Evolutionary conservation across 257 asterid genomes (phyloP).

Genomic region (Verbena officinalis): DNA sequence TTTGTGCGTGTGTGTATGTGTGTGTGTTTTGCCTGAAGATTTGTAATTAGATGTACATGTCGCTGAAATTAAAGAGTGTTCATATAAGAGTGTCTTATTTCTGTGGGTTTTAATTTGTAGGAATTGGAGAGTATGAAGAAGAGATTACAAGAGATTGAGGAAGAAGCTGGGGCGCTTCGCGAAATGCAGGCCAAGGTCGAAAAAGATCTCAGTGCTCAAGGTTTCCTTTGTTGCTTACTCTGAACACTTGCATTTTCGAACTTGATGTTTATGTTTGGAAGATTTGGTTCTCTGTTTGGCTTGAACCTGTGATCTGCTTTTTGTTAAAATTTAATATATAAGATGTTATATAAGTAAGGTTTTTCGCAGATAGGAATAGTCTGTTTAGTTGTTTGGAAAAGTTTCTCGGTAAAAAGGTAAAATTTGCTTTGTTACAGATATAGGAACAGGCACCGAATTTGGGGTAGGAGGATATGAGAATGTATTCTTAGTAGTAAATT

Average conservation of each 20-base stretch:
- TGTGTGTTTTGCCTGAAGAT: background rate
- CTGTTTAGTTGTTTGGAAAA: background rate
- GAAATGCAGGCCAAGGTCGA: slow-evolving; percentile 70
- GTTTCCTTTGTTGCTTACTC: slow-evolving; percentile 32
- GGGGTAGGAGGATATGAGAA: slow-evolving; percentile 3
- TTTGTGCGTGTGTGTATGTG: background rate
- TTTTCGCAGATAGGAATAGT: background rate
- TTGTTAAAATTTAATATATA: too few relatives aligned
- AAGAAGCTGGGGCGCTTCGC: slow-evolving; percentile 70
- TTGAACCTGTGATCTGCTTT: background rate
- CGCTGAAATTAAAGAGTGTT: background rate
- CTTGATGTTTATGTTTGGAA: slow-evolving; percentile 17
- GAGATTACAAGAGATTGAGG: slow-evolving; percentile 73
- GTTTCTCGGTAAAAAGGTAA: too few relatives aligned
- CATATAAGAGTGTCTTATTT: background rate
- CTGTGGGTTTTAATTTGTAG: slow-evolving; percentile 33
- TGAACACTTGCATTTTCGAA: background rate
- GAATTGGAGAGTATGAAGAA: slow-evolving; percentile 64
- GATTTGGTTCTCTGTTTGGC: background rate
- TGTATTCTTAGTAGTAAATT: background rate
- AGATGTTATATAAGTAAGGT: background rate
- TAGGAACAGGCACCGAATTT: slow-evolving; percentile 4
- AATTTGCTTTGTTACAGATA: background rate
- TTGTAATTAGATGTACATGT: background rate
- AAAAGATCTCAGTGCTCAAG: slow-evolving; percentile 58